Evolutionary conservation across 1,284 basidiomycete species (phyloP).

Genomic region (Puccinia hordei): DNA sequence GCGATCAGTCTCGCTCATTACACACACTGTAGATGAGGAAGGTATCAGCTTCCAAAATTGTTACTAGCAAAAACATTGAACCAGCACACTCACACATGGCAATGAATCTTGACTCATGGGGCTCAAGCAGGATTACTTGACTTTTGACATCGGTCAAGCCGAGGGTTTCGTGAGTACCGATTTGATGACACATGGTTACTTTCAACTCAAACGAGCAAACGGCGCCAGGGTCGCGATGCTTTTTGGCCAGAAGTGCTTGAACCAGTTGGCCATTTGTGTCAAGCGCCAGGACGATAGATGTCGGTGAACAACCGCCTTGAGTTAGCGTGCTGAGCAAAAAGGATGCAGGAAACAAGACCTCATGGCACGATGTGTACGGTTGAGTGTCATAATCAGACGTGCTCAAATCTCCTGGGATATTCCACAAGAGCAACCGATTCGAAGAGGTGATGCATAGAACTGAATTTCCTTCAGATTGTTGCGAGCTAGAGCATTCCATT

Average conservation of each 20-base stretch:
- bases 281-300: conserved; percentile 16
- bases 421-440: conserved; percentile 35
- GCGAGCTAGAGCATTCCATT: background rate
- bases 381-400: background rate
- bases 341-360: background rate
- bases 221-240: background rate
- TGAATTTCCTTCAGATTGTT: conserved; percentile 2
- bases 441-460: conserved; percentile 9
- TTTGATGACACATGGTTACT: background rate
- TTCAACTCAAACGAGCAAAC: background rate
- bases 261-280: conserved; percentile 25
- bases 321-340: conserved; percentile 2
- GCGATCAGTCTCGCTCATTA: conserved; percentile 7
- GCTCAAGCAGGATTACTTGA: conserved; percentile 7
- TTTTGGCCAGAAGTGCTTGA: conserved; percentile 8
- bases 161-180: background rate
- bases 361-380: background rate
- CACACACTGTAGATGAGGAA: conserved; percentile 13
- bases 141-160: background rate
- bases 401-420: background rate
- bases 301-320: background rate
- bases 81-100: conserved; percentile 10
- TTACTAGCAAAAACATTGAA: background rate
- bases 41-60: background rate
- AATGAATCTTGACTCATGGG: conserved; percentile 10